Evolutionary conservation across 257 asterid species (phyloP).

Genomic region (Capsicum chinense): DNA sequence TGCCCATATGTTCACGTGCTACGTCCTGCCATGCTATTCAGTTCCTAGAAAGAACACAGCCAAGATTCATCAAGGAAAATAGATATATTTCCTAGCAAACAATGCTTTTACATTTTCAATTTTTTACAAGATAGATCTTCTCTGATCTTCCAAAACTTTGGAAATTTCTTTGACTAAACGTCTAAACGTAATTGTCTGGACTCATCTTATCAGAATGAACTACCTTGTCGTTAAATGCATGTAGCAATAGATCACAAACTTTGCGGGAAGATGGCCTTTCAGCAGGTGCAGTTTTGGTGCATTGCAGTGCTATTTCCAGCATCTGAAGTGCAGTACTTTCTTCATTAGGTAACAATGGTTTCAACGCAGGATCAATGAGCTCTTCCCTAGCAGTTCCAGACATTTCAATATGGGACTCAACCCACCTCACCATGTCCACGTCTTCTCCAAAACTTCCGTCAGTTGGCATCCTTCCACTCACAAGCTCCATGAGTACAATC

Average conservation of each 20-base stretch:
- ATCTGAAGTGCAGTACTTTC: conserved; percentile 61
- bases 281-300: conserved; percentile 89
- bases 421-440: conserved; percentile 92
- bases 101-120: conserved; percentile 24
- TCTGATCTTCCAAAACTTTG: neutral
- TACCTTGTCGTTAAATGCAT: conserved; percentile 53
- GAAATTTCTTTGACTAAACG: neutral
- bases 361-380: conserved; percentile 66
- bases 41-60: neutral
- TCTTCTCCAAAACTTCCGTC: conserved; percentile 68
- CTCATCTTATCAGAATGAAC: conserved; percentile 55
- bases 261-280: conserved; percentile 85
- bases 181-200: conserved; percentile 41
- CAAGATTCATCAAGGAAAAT: neutral
- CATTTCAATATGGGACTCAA: conserved; percentile 59
- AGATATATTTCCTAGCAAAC: neutral
- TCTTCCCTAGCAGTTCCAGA: conserved; percentile 52
- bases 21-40: neutral
- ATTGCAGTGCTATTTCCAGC: conserved; percentile 73
- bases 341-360: conserved; percentile 69
- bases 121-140: neutral
- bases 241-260: conserved; percentile 64
- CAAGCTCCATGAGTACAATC: conserved; percentile 90
- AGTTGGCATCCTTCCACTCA: conserved; percentile 89
- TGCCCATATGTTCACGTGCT: neutral